Base-by-base conservation (phyloP, 1,139 yeast species). In the Hyphopichia buzzinii region DNA sequence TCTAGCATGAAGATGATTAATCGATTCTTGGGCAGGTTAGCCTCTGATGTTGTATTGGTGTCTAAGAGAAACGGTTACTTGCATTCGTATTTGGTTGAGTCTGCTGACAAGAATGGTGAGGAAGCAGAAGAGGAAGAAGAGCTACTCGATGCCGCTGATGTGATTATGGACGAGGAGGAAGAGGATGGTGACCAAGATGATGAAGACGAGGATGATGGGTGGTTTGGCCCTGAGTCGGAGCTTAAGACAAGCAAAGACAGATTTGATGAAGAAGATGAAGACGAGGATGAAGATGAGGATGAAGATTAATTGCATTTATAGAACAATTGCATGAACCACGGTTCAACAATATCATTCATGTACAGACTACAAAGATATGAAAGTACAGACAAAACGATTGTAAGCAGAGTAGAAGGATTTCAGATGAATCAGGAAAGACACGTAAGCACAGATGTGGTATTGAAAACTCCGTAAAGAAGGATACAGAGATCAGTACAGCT, bases 21-120 rank as follows among this genome's bases (percentile, higher is more conserved):
- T 48, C 73, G 95, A 52, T 89, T 84, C 49, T 68, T 90, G 43
- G 81, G 78, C 36, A 74, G 88, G 50, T 64, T 81, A 7, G 92
- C 86, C 16, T 85, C 86, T 56, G 95, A 86, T 39, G 73, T 88
- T 17, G 79, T 80, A 2, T 63, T 64, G 33, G 60, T 79, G 3
- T 67, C 82, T 3, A 76, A 70, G 43, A 69, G 70, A 31, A 84
- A 82, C 49, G 73, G 72, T 39, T 80, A 79, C 54, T 62, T 77
- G 33, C 71, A 69, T 49, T 57, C 59, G 30, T 74, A 75, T 61
- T 59, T 72, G 40, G 49, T 43, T 3, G 50, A 37, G 14, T 39
- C 47, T 4, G 54, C 57, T 16, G 50, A 50, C 5, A 48, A 47
- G 14, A 48, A 52, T 46, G 48, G 41, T 49, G 49, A 31, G 13